Base-by-base conservation (phyloP, 805 yeast species). In the Saccharomycopsis capsularis region DNA sequence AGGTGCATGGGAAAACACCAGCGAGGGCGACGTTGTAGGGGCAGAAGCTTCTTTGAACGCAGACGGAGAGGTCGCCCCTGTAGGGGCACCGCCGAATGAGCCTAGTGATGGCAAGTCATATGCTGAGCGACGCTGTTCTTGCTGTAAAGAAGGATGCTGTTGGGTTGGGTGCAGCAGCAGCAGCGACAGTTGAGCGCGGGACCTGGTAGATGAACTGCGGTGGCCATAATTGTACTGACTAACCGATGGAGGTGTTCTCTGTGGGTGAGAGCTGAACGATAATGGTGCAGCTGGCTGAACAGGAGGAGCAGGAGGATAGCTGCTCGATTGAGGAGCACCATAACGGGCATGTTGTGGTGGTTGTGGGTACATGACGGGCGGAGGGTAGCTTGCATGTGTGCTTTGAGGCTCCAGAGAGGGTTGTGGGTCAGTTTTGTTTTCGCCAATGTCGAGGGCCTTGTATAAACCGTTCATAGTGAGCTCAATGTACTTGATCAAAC, bases 401-500 rank as follows among this genome's bases (percentile, higher is more conserved):
- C 13, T 7, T 27, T 27, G 32, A 7, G 7, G 32, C 13, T 27
- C 11, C 11, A 7, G 32, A 7, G 7, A 13, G 32, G 7, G 32
- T 27, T 27, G 32, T 7, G 13, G 13, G 32, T 27, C 11, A 7
- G 32, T 9, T 34, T 34, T 34, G 18, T 13, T 34, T 6, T 34
- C 38, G 19, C 46, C 40, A 24, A 50, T 30, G n/a, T 46, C 41
- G 43, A 52, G 46, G 16, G 44, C 40, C 7, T 25, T 23, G 30
- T 52, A 52, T 16, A 52, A 30, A n/a, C 38, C 45, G 11, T 21
- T 19, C 55, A 52, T 52, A 2, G 53, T 25, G 11, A 36, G n/a
- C 21, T 52, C 45, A n/a, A 52, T 40, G 37, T 52, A 46, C 11
- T n/a, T 22, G n/a, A 50, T 44, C 32, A 52, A 45, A 18, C 53